phyloP scores from a whole-genome alignment of 192 early-diverging fungal species.

The Rhizophagus clarus region DNA sequence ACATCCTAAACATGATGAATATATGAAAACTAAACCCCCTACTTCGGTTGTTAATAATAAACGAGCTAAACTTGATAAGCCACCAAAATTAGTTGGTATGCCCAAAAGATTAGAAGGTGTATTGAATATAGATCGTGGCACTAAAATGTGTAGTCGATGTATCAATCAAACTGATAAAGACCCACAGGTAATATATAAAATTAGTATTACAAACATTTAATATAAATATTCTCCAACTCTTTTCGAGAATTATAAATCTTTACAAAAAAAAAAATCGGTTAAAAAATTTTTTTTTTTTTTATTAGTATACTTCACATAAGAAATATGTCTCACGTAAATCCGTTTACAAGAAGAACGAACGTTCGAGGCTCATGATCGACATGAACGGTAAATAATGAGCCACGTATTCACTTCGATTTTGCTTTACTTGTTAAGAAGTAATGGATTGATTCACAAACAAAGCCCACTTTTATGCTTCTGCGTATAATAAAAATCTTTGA shows the following conservation, averaged over 20 bases:
- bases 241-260: too few species aligned
- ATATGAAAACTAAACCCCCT: neutral
- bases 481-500: too few species aligned
- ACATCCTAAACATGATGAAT: constrained; percentile 5
- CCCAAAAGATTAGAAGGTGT: constrained; percentile 5
- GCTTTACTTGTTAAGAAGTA: too few species aligned
- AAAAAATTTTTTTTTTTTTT: neutral
- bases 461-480: too few species aligned
- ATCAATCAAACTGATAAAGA: neutral
- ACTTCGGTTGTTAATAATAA: neutral
- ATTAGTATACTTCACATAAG: constrained; percentile 2
- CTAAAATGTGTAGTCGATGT: constrained; percentile 1
- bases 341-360: constrained; percentile 7
- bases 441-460: too few species aligned
- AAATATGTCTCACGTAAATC: neutral
- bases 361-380: neutral
- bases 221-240: neutral
- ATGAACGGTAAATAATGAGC: neutral
- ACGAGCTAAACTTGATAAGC: neutral
- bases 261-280: too few species aligned
- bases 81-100: neutral
- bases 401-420: neutral
- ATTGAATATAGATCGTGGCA: constrained; percentile 10
- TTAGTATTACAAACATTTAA: neutral
- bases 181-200: neutral